A percentile compares a stretch with the other conserved stretches of the same genome.
Conservation (phyloP, 192 early-diverging fungal genomes). For the Gryganskiella cystojenkinii region DNA sequence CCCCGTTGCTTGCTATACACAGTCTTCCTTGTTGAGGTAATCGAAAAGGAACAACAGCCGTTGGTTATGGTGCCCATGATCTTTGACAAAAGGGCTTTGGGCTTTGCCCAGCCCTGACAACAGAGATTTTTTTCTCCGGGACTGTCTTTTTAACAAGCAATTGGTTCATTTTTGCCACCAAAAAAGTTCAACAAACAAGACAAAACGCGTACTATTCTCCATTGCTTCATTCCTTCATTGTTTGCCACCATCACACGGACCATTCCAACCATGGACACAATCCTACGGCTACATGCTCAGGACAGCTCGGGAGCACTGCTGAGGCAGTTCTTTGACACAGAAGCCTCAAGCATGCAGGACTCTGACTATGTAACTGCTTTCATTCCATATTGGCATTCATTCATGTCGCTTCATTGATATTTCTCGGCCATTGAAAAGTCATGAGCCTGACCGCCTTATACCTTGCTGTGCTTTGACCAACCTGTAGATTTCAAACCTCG, state of each 20-base stretch:
- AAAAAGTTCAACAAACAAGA: constrained; percentile 3
- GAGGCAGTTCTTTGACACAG: constrained; percentile 22
- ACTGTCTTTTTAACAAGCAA: too few relatives aligned
- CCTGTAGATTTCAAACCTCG: constrained; percentile 28
- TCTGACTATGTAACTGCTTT: constrained; percentile 18
- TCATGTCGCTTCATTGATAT: too few relatives aligned
- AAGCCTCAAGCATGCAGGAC: constrained; percentile 5
- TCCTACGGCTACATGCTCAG: constrained; percentile 30
- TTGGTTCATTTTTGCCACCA: neutral
- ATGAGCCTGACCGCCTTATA: neutral
- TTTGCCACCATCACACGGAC: neutral
- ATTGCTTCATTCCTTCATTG: constrained; percentile 1
- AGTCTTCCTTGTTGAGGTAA: too few relatives aligned
- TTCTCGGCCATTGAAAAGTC: too few relatives aligned
- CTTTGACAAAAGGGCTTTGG: too few relatives aligned
- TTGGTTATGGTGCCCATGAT: too few relatives aligned
- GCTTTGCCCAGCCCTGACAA: too few relatives aligned
- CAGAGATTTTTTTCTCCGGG: too few relatives aligned
- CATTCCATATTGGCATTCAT: neutral
- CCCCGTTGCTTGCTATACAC: too few relatives aligned
- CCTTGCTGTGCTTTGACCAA: neutral
- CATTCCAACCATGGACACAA: constrained; percentile 31
- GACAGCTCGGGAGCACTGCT: constrained; percentile 29
- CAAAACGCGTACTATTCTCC: neutral
- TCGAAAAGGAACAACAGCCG: too few relatives aligned